Conservation (phyloP, 371 early-diverging fungal genomes). For the Dichotomocladium elegans region DNA sequence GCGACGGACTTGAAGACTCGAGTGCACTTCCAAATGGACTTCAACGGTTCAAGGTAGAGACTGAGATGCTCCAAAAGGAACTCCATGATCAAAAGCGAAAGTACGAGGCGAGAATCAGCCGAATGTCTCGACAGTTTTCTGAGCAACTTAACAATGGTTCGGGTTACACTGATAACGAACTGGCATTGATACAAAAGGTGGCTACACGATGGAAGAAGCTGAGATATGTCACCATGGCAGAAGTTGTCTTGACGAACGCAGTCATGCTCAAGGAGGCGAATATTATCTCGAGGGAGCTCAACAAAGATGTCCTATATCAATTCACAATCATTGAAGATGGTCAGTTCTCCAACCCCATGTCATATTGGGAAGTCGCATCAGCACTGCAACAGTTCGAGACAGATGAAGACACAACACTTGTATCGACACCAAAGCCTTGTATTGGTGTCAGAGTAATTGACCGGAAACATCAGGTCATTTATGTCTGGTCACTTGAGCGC, state of each 20-base stretch:
- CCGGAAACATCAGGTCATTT: conserved; percentile 61
- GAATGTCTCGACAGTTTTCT: conserved; percentile 39
- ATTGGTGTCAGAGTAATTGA: conserved; percentile 73
- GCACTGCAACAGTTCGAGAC: conserved; percentile 53
- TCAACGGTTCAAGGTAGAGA: conserved; percentile 50
- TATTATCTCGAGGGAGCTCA: conserved; percentile 76
- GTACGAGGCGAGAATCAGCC: conserved; percentile 54
- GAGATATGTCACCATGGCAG: conserved; percentile 69
- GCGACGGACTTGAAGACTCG: conserved; percentile 39
- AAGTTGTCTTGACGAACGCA: conserved; percentile 66
- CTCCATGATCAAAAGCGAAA: conserved; percentile 42
- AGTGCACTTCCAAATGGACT: conserved; percentile 34
- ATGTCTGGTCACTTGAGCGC: conserved; percentile 72
- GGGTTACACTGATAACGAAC: conserved; percentile 24
- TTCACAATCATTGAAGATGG: conserved; percentile 68
- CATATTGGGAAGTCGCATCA: conserved; percentile 64
- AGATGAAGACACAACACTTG: conserved; percentile 49
- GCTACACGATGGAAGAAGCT: conserved; percentile 57
- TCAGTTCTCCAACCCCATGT: conserved; percentile 41
- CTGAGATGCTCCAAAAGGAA: conserved; percentile 54
- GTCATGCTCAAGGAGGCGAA: conserved; percentile 84
- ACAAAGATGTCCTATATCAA: conserved; percentile 77
- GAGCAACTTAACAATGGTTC: conserved; percentile 3
- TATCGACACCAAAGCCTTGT: conserved; percentile 42
- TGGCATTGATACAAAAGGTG: conserved; percentile 4